Conservation (phyloP, 2,329 filamentous ascomycete genomes). For the Tolypocladium tropicale region DNA sequence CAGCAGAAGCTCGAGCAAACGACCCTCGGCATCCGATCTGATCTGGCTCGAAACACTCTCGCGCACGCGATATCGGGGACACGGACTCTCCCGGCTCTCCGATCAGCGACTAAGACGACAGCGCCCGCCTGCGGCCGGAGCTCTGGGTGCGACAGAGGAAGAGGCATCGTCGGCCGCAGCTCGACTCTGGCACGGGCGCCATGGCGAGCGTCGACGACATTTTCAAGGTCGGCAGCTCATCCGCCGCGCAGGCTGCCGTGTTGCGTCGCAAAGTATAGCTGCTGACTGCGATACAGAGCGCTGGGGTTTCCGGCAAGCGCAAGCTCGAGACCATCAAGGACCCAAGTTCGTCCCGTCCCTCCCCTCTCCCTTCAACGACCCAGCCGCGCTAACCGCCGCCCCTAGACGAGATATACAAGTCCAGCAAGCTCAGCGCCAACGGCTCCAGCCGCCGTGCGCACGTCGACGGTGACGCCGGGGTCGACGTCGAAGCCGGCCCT, state of each 20-base stretch:
- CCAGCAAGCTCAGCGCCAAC: slow-evolving; percentile 40
- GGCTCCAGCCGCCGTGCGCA: slow-evolving; percentile 33
- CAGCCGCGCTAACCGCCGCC: background rate
- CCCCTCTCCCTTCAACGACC: background rate
- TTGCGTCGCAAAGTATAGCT: background rate
- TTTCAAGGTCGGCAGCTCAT: slow-evolving; percentile 33
- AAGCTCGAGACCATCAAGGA: slow-evolving; percentile 53
- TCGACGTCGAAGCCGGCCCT: slow-evolving; percentile 36
- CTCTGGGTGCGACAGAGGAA: background rate
- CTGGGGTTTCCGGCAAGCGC: slow-evolving; percentile 45
- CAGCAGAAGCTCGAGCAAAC: background rate
- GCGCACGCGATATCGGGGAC: background rate
- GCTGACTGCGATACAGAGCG: slow-evolving; percentile 16
- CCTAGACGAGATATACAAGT: slow-evolving; percentile 54
- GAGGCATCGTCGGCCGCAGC: background rate
- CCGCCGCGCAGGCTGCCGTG: background rate
- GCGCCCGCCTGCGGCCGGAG: background rate
- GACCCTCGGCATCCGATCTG: background rate
- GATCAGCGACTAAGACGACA: no score
- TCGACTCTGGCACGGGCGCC: background rate
- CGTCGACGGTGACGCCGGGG: slow-evolving; percentile 30
- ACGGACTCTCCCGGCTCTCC: no score
- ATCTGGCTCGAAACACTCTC: background rate
- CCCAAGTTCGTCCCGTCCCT: slow-evolving; percentile 49
- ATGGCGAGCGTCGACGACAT: slow-evolving; percentile 52